A percentile compares a stretch with the other conserved stretches of the same genome.
phyloP scores from a whole-genome alignment of 2,329 filamentous ascomycete genomes.

The Neonectria magnoliae region DNA sequence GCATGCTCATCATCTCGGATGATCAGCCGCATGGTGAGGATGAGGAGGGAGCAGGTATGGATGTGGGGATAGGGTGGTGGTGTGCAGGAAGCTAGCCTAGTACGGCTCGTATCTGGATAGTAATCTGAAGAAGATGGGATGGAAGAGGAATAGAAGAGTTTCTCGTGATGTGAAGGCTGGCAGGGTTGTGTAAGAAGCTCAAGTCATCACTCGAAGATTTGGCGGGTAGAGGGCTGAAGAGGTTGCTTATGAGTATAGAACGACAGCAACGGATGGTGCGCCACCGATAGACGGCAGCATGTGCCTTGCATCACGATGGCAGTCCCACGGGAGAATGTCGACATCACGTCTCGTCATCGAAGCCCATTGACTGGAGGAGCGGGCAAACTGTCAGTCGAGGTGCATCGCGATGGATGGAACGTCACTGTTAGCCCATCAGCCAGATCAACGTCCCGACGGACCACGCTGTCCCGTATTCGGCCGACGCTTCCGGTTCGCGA shows the following conservation, averaged over 20 bases:
- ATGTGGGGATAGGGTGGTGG: slow-evolving; percentile 9
- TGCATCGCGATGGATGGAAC: slow-evolving; percentile 31
- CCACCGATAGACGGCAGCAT: slow-evolving; percentile 15
- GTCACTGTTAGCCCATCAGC: slow-evolving; percentile 14
- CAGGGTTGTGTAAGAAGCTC: slow-evolving; percentile 9
- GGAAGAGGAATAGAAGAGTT: slow-evolving; percentile 1
- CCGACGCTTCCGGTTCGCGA: slow-evolving; percentile 11
- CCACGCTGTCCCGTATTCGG: not conserved
- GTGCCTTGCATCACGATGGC: slow-evolving; percentile 30
- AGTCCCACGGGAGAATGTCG: slow-evolving; percentile 9
- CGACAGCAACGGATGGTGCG: slow-evolving; percentile 1
- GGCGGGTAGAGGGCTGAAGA: not conserved
- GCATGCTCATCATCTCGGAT: slow-evolving; percentile 76
- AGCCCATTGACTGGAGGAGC: slow-evolving; percentile 5
- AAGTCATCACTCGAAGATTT: slow-evolving; percentile 3
- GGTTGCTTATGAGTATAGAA: slow-evolving; percentile 22
- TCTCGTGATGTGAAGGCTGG: slow-evolving; percentile 3
- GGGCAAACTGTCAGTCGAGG: slow-evolving; percentile 3
- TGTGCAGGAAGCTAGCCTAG: slow-evolving; percentile 13
- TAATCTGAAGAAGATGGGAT: slow-evolving; percentile 4
- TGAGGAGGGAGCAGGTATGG: slow-evolving; percentile 19
- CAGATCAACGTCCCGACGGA: slow-evolving; percentile 15
- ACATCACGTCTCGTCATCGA: slow-evolving; percentile 9
- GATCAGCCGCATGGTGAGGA: slow-evolving; percentile 77
- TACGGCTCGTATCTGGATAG: slow-evolving; percentile 5